Evolutionary conservation across 2,329 filamentous ascomycete species (phyloP).

Genomic region (Hymenotorrendiella dingleyae): DNA sequence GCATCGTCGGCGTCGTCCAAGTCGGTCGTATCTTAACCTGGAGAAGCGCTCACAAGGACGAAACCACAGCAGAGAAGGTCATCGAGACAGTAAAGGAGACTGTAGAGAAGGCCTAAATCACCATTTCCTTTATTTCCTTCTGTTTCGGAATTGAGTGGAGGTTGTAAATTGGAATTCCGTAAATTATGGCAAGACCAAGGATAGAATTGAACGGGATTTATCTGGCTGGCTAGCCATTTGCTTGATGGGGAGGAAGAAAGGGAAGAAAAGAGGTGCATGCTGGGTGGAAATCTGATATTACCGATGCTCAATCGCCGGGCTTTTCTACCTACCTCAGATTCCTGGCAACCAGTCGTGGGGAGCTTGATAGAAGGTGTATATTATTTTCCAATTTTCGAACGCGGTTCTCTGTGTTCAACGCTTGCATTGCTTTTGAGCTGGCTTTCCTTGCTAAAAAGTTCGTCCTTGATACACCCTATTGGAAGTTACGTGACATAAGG

Average conservation of each 20-base stretch:
- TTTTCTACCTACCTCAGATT: too few species aligned
- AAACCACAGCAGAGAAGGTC: slow-evolving; percentile 24
- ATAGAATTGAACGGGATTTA: not conserved
- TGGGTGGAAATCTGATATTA: not conserved
- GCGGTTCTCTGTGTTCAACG: too few species aligned
- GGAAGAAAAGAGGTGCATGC: not conserved
- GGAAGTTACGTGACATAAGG: too few species aligned
- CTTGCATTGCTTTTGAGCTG: too few species aligned
- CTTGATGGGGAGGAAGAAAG: not conserved
- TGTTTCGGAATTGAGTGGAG: too few species aligned
- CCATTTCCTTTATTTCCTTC: not conserved
- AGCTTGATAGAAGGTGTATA: not conserved
- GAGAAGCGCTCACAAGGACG: slow-evolving; percentile 53
- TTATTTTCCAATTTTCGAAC: not conserved
- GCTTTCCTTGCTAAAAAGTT: too few species aligned
- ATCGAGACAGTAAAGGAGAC: slow-evolving; percentile 32
- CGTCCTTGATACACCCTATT: too few species aligned
- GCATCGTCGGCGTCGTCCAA: slow-evolving; percentile 79
- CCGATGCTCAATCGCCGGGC: not conserved
- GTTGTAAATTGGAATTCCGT: too few species aligned
- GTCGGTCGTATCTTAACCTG: slow-evolving; percentile 68
- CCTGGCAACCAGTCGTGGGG: too few species aligned
- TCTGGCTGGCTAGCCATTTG: not conserved
- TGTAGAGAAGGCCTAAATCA: slow-evolving; percentile 25
- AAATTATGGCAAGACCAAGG: not conserved